Evolutionary conservation across 495 filamentous ascomycete genomes (phyloP).

Genomic region (Xeromyces bisporus): DNA sequence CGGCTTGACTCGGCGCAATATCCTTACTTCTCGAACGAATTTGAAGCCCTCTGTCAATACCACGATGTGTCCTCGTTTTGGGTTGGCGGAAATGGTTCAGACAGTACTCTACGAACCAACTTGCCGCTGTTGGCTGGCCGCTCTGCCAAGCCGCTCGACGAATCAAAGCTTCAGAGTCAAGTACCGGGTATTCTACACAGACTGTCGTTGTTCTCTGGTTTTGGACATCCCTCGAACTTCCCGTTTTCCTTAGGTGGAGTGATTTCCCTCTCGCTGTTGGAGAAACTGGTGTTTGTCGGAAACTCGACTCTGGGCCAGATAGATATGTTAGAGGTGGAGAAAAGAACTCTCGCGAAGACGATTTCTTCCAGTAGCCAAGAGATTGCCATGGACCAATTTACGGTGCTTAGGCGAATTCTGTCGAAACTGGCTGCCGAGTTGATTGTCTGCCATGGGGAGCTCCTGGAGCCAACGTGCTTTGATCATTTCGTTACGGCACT

Average conservation of each 20-base stretch:
- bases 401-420: constrained; percentile 29
- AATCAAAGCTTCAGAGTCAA: constrained; percentile 15
- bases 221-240: constrained; percentile 9
- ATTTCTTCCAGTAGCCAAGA: constrained; percentile 30
- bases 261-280: constrained; percentile 38
- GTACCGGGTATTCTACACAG: constrained; percentile 22
- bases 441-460: constrained; percentile 23
- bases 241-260: constrained; percentile 31
- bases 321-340: constrained; percentile 46
- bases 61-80: constrained; percentile 23
- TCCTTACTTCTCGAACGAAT: constrained; percentile 40
- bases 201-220: constrained; percentile 22
- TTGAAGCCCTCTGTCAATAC: constrained; percentile 51
- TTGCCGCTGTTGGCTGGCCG: constrained; percentile 27
- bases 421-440: constrained; percentile 33
- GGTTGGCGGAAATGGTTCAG: constrained; percentile 4
- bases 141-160: constrained; percentile 17
- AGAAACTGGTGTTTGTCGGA: constrained; percentile 34
- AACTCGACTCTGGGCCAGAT: constrained; percentile 43
- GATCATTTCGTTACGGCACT: constrained; percentile 13
- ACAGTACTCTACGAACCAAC: constrained; percentile 13
- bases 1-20: constrained; percentile 20
- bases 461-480: constrained; percentile 17
- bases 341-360: constrained; percentile 40
- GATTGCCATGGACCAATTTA: constrained; percentile 29